Conservation (phyloP, 441 rosid species). For the Brassica balearica region DNA sequence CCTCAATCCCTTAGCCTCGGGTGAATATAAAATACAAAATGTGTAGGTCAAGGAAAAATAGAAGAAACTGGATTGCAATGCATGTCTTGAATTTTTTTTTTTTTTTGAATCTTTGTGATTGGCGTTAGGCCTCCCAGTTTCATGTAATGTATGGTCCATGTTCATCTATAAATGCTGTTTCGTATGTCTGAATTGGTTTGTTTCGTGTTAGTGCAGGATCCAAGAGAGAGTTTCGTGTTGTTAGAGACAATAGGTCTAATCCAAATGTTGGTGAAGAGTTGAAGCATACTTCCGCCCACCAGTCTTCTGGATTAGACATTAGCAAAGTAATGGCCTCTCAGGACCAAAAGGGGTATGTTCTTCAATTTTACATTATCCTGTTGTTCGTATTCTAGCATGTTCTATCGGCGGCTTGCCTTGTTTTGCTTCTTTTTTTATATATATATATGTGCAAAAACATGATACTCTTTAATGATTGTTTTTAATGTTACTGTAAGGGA, state of each 20-base stretch:
- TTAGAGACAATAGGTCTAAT: conserved; percentile 21
- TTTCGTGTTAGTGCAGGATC: conserved; percentile 15
- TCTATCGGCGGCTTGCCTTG: not conserved
- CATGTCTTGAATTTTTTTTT: not conserved
- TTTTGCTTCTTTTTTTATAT: not conserved
- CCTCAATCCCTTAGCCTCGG: not conserved
- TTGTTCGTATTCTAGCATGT: not conserved
- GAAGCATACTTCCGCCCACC: conserved; percentile 6
- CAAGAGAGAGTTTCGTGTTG: conserved; percentile 18
- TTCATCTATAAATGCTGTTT: not conserved
- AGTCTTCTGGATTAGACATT: conserved; percentile 5
- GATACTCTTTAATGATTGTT: not conserved
- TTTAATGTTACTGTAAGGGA: not conserved
- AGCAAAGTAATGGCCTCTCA: conserved; percentile 1
- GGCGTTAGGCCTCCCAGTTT: not conserved
- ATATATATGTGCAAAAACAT: not conserved
- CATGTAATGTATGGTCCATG: not conserved
- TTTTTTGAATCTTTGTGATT: not conserved
- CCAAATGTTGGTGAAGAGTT: conserved; percentile 20
- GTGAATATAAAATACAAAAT: not conserved
- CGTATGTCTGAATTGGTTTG: conserved; percentile 2
- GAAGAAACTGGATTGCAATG: not conserved
- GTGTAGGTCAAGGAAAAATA: not conserved
- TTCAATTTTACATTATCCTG: not conserved
- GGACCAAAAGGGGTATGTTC: not conserved